phyloP scores from a whole-genome alignment of 306 rosid species.

The Acmispon strigosus region DNA sequence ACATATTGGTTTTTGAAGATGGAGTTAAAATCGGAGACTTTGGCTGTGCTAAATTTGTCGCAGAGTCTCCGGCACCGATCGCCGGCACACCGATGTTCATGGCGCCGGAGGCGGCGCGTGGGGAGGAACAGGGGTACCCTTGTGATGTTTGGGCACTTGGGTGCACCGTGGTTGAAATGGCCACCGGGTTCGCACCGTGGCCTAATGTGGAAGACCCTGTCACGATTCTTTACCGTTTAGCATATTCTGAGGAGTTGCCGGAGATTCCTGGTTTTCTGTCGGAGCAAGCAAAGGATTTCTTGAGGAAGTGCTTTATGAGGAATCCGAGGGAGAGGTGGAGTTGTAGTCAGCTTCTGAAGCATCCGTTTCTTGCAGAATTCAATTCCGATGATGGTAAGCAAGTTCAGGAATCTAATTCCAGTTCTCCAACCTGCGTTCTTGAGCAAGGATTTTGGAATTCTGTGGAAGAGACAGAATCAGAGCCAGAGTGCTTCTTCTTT shows the following conservation, averaged over 20 bases:
- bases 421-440: conserved; percentile 84
- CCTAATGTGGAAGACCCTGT: conserved; percentile 50
- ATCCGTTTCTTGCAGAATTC: conserved; percentile 59
- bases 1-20: conserved; percentile 50
- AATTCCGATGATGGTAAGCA: conserved; percentile 28
- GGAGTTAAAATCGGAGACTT: conserved; percentile 82
- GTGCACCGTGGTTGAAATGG: conserved; percentile 80
- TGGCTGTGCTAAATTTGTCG: conserved; percentile 57
- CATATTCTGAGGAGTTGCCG: conserved; percentile 56
- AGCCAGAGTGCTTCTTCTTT: neutral
- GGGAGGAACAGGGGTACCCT: conserved; percentile 67
- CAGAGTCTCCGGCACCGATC: neutral
- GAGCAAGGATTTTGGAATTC: conserved; percentile 72
- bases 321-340: conserved; percentile 72
- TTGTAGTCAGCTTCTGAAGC: conserved; percentile 57
- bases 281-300: conserved; percentile 66
- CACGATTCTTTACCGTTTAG: conserved; percentile 50
- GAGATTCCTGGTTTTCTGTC: conserved; percentile 74
- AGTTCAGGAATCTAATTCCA: conserved; percentile 34
- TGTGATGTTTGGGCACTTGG: conserved; percentile 92
- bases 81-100: conserved; percentile 89
- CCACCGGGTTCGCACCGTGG: conserved; percentile 71
- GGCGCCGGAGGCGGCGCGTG: conserved; percentile 93
- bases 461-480: conserved; percentile 42
- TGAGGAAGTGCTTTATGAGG: conserved; percentile 71